Percentiles rank a stretch among this genome's conserved stretches.
Evolutionary conservation across 108 stramenopile species (phyloP).

Genomic region (Cylindrotheca fusiformis): DNA sequence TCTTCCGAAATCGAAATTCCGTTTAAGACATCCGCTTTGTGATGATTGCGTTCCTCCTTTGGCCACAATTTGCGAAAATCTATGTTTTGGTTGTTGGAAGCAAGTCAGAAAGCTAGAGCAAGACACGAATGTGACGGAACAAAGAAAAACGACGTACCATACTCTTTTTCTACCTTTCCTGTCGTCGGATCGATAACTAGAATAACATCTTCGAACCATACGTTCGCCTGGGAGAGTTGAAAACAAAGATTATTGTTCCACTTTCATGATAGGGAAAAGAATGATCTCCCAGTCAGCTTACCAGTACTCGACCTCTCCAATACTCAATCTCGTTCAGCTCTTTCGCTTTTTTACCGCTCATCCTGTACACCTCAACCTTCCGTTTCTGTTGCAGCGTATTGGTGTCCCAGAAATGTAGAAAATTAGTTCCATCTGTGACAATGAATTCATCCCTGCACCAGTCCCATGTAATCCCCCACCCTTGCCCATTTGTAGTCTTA

Average conservation of each 20-base stretch:
- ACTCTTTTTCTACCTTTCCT: constrained; percentile 76
- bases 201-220: constrained; percentile 78
- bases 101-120: neutral
- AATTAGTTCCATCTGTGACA: constrained; percentile 70
- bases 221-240: constrained; percentile 50
- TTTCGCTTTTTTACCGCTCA: constrained; percentile 39
- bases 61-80: constrained; percentile 73
- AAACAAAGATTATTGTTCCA: too few relatives aligned
- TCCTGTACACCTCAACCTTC: constrained; percentile 47
- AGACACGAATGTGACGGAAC: neutral
- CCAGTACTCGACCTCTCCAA: constrained; percentile 69
- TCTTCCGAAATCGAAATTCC: constrained; percentile 79
- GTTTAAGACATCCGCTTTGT: constrained; percentile 73
- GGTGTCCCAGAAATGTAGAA: constrained; percentile 77
- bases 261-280: too few relatives aligned
- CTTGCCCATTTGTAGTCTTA: constrained; percentile 59
- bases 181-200: constrained; percentile 78
- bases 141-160: constrained; percentile 54
- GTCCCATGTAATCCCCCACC: constrained; percentile 88
- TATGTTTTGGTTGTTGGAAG: constrained; percentile 9
- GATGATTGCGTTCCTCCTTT: constrained; percentile 22
- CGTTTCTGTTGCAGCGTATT: constrained; percentile 50
- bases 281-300: too few relatives aligned
- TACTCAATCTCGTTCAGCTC: constrained; percentile 82
- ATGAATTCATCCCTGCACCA: constrained; percentile 57